Evolutionary conservation across 495 filamentous ascomycete species (phyloP), one percentile per base, ranked within the genome.

Genomic region (Aspergillus bridgeri): DNA sequence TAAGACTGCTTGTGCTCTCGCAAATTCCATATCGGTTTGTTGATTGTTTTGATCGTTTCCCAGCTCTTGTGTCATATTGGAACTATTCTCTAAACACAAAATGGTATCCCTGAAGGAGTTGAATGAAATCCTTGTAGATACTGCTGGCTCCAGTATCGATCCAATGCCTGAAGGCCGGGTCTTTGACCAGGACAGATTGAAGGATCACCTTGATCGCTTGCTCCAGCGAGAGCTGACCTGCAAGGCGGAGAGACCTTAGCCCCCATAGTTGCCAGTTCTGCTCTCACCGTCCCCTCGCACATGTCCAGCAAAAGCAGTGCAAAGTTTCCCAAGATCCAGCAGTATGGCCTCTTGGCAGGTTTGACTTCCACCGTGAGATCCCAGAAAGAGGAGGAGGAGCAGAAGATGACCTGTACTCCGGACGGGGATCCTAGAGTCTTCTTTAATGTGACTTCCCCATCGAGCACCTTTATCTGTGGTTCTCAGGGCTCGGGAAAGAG

Each of bases 401-500:
- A 13, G 6, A 19, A 20, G 42, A 45, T 17, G n/a, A 20, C 42
- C 42, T 5, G 19, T 5, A 20, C 42, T 2, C 7, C 21, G 2
- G 4, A 46, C 7, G 5, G 5, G 2, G 83, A 87, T 54, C 74
- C 77, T 0, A 74, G 84, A 1, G 59, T 90, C 1, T 83, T 85
- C 47, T 79, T 87, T 64, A 92, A 92, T 63, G 78, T 86, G 3
- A 77, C 86, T 7, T 74, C 81, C 0, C 88, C 89, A 1, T 88
- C 81, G 6, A 87, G 84, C 38, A 78, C 80, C 0, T 92, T 92
- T 67, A 87, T 93, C 48, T 93, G 89, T 59, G 89, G 89, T 6
- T 81, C 81, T 48, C 89, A 92, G 65, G 89, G 88, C 0, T 86
- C 83, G 47, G 89, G 89, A 2, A 93, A 91, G 73, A 87, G 83